Base-by-base conservation (phyloP, 148 eudicot species). In the Vaccinium corymbosum region DNA sequence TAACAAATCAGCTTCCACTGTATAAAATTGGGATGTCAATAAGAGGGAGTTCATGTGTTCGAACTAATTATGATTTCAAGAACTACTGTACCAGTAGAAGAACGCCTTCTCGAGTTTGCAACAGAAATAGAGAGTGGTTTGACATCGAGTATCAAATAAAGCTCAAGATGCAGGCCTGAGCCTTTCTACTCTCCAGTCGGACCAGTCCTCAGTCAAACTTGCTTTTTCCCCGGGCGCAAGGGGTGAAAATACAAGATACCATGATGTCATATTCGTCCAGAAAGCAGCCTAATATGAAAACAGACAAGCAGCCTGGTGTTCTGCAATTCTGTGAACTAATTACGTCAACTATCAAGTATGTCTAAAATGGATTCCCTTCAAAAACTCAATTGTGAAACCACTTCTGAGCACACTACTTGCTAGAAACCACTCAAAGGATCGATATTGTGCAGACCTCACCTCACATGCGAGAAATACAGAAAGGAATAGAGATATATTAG, bases 291-390 rank as follows among this genome's bases (percentile, higher is more conserved):
- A 25, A 6, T 25, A 20, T 3, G 35, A 75, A 42, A 11, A 50
- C 16, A 80, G 83, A 64, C 52, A 48, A 61, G 53, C 72, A 80
- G 38, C 71, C 73, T 61, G 17, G 10, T 80, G 5, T 61, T 70
- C 57, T 48, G 68, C 59, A 15, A 29, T n/a, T 51, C 27, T 19
- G 61, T 7, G 38, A 27, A 66, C 59, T 53, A 81, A 70, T 46
- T 51, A 46, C 64, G 2, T 35, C 38, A 35, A 35, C 38, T 35
- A 29, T 29, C 14, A 27, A 70, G 35, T 35, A 68, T 70, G 49
- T 81, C 77, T 68, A 29, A 22, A 50, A 81, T 66, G 55, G 14
- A 66, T 25, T 19, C 42, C 53, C 83, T 15, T 10, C 4, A 48
- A 49, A 49, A 48, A 64, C 57, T 46, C 73, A 66, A 68, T 64